Base-by-base conservation (phyloP, 2,329 filamentous ascomycete genomes). In the Periglandula ipomoeae region DNA sequence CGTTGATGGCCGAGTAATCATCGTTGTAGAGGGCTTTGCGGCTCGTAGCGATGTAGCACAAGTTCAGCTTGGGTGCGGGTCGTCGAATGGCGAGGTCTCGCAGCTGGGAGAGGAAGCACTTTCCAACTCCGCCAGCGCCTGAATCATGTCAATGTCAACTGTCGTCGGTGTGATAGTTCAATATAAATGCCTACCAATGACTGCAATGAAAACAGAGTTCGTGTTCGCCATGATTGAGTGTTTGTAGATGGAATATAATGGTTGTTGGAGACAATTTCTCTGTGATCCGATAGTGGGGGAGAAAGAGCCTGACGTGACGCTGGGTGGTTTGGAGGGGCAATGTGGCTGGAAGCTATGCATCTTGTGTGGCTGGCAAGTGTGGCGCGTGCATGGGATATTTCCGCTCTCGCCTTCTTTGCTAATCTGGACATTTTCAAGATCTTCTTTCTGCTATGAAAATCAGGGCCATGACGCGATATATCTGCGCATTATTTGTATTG, bases 61-160 rank as follows among this genome's bases (percentile, higher is more conserved):
- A 81, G 50, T 78, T 82, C 51, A 95, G 77, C 66, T 83, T 81
- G 47, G 81, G 81, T 6, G 80, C 77, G 38, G 84, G 79, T 35
- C 82, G 81, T 53, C 85, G 81, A 54, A 76, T 72, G 44, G 80
- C 75, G 52, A 93, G 78, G 52, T 71, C 64, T 55, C 84, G 74
- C 50, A 97, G 81, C 69, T 97, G 93, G 57, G 76, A 74, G 54
- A 97, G 80, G 75, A 97, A 96, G 70, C 81, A 82, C 69, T 90
- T 90, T 61, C 93, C 93, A 53, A 97, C 93, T 55, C 91, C 91
- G 58, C 93, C 93, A 59, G 86, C 87, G 62, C 93, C 90, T 94
- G 61, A 49, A 19, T 35, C 38, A n/a, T 4, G 30, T 45, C 17
- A 22, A 37, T 17, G 44, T 62, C 54, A 60, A 53, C 24, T 11